Conservation (phyloP, 2,329 filamentous ascomycete genomes). For the Talaromyces funiculosus region DNA sequence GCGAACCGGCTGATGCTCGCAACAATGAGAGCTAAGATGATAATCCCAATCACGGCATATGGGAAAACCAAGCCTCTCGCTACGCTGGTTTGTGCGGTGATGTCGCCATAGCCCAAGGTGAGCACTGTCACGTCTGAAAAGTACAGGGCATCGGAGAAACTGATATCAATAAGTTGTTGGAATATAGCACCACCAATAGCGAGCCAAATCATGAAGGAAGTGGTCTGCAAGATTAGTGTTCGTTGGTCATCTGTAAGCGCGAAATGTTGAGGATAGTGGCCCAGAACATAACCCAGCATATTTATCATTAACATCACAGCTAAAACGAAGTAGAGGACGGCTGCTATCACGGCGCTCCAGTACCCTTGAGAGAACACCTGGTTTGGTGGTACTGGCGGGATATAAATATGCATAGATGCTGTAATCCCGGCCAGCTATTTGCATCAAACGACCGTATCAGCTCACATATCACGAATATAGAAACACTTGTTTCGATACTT, state of each 20-base stretch:
- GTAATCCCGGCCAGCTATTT: constrained; percentile 60
- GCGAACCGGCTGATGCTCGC: constrained; percentile 68
- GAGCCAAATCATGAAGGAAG: constrained; percentile 76
- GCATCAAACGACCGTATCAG: background rate
- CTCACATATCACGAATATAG: background rate
- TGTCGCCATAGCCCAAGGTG: constrained; percentile 58
- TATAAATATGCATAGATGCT: constrained; percentile 59
- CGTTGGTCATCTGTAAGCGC: constrained; percentile 71
- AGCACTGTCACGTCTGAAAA: constrained; percentile 68
- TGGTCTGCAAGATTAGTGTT: constrained; percentile 85
- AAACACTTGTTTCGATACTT: constrained; percentile 23
- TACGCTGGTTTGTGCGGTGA: constrained; percentile 51
- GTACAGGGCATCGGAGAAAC: constrained; percentile 71
- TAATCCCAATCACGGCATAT: constrained; percentile 75
- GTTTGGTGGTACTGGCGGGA: constrained; percentile 43
- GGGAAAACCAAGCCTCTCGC: constrained; percentile 72
- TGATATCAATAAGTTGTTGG: constrained; percentile 64
- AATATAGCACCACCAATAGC: constrained; percentile 73
- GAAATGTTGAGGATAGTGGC: constrained; percentile 75
- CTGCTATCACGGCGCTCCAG: constrained; percentile 78
- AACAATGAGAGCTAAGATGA: constrained; percentile 78
- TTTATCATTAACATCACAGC: constrained; percentile 73
- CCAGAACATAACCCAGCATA: constrained; percentile 68
- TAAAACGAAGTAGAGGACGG: constrained; percentile 71
- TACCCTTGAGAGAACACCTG: constrained; percentile 71